A percentile compares a stretch with the other conserved stretches of the same genome.
These are phyloP conservation scores for Allomyces macrogynus DNA, from an alignment of 192 early-diverging fungal species.

Conservation along the genomic window DNA sequence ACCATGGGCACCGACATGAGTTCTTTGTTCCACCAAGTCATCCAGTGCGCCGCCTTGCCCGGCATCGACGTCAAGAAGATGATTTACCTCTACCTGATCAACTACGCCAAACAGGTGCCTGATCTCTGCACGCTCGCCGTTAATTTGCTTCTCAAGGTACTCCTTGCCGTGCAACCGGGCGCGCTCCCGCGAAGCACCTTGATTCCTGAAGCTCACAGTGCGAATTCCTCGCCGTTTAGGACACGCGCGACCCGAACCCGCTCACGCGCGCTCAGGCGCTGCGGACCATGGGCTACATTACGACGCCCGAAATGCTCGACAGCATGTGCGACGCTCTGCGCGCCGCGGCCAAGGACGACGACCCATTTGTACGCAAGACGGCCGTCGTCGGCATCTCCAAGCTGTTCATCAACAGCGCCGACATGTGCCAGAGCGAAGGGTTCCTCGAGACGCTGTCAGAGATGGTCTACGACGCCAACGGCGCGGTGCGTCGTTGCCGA, in stretches of 20 bases:
- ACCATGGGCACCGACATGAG: conserved; percentile 99
- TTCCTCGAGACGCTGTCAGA: conserved; percentile 76
- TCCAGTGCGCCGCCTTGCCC: conserved; percentile 77
- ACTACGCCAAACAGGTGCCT: conserved; percentile 79
- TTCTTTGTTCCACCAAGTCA: conserved; percentile 72
- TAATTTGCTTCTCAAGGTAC: conserved; percentile 64
- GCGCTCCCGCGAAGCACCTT: too few relatives aligned
- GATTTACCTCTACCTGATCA: conserved; percentile 93
- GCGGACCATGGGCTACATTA: conserved; percentile 91
- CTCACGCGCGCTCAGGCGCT: conserved; percentile 87
- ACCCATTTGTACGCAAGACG: conserved; percentile 95
- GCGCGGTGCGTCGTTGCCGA: conserved; percentile 33
- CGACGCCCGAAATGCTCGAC: conserved; percentile 75
- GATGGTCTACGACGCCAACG: conserved; percentile 74
- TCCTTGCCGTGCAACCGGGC: too few relatives aligned
- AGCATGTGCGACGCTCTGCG: conserved; percentile 68
- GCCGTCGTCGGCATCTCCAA: conserved; percentile 87
- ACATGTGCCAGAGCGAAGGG: conserved; percentile 63
- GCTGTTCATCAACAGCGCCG: conserved; percentile 71
- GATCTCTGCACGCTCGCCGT: conserved; percentile 87
- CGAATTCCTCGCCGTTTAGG: conserved; percentile 35
- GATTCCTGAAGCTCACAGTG: too few relatives aligned
- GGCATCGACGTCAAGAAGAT: conserved; percentile 69
- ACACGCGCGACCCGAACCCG: conserved; percentile 79
- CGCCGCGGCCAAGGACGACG: conserved; percentile 57